Base-by-base conservation (phyloP, 495 filamentous ascomycete genomes). In the Lepidopterella palustris region DNA sequence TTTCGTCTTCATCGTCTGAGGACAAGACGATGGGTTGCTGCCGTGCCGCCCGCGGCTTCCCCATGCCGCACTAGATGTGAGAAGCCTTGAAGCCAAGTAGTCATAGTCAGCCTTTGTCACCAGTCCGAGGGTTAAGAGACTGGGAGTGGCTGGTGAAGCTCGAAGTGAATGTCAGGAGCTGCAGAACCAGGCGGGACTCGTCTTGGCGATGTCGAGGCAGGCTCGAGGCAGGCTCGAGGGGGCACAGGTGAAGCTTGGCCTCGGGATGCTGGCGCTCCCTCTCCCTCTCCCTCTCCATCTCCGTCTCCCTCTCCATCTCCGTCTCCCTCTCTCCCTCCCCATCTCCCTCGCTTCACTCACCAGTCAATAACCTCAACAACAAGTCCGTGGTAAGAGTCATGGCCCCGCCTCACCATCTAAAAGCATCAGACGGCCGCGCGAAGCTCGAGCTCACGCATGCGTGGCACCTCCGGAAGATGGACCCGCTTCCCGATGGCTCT, bases 21-120 rank as follows among this genome's bases (percentile, higher is more conserved):
- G 74, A 75, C 15, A 74, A 32, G 50, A 75, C 53, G 15, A 79
- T 60, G 47, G 74, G 71, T 67, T 71, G 74, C 59, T 76, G 77
- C 62, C 78, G 74, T 55, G 80, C 75, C 13, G 73, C 60, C 51
- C 79, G 78, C 66, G 74, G 75, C 66, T 71, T 66, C 21, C 55
- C 70, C 72, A 74, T 75, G 53, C 68, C 60, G 64, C 64, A 57
- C 48, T 53, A 42, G 55, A 55, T 57, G 40, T 52, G 42, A 18
- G 11, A 20, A 28, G 27, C 21, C 1, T 4, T 45, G 32, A 29
- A 47, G 55, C 39, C 63, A 62, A 52, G 47, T 32, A 60, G 48
- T 55, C 60, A 63, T 63, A 29, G 45, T 60, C 35, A 24, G 45
- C 27, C 55, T 53, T 24, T 39, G 23, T 18, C n/a, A 28, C 59